Base-by-base conservation (phyloP, 768 basidiomycete species). In the Sistotremastrum niveocremeum region DNA sequence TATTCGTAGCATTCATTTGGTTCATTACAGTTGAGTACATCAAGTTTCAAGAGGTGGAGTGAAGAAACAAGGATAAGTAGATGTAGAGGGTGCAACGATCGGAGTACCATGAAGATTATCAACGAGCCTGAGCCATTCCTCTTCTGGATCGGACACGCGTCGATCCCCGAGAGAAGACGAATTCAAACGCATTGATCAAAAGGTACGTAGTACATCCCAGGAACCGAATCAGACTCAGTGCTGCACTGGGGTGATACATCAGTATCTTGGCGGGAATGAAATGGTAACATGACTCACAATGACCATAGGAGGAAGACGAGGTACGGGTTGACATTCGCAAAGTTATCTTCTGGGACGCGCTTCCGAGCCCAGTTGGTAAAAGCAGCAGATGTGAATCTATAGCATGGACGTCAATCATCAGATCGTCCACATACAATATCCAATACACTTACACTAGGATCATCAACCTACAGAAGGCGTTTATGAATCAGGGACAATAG, bases 261-360 rank as follows among this genome's bases (percentile, higher is more conserved):
- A 20, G 20, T 20, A 47, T 39, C 39, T n/a, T 20, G 29, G 6
- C 29, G 11, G 5, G 9, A 44, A 33, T 29, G 4, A 34, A 37
- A 33, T 10, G 6, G 11, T 39, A 59, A 8, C 10, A 58, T 70
- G 57, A 20, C 20, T 20, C 50, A 71, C 71, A 79, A 68, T 7
- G 71, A 66, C 51, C 65, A 77, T 71, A 93, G 91, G 46, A 91
- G 71, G 68, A 87, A 82, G 31, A 74, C 76, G 42, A 87, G 72
- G 62, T 91, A 93, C n/a, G 89, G 87, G 57, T 93, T 93, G 68
- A 91, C 89, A 28, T 70, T 69, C 9, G 74, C 66, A 46, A 71
- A 67, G 4, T 66, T 64, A 1, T 64, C 60, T n/a, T 57, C 61
- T 41, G 70, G 60, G 44, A 87, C 66, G 52, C 82, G 75, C 33